Evolutionary conservation across 1,139 yeast genomes (phyloP), one percentile per base, ranked within the genome.

Genomic region (Candida glucosophila): DNA sequence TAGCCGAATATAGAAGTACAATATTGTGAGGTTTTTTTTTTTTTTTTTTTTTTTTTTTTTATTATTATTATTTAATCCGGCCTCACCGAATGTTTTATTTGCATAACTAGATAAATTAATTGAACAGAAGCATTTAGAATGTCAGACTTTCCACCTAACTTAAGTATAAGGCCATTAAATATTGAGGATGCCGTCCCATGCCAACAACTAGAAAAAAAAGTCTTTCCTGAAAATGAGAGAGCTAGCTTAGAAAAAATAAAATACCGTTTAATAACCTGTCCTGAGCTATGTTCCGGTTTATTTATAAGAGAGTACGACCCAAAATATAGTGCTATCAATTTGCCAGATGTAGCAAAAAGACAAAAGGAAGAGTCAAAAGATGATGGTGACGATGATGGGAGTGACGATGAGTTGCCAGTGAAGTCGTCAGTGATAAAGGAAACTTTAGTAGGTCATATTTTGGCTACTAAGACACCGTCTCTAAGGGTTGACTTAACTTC

Each of bases 201-300:
- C 23, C 45, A 58, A 12, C 67, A 49, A 10, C 61, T 86, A 23
- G 97, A 88, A 50, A 47, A 53, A n/a, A 52, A 58, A 28, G 86
- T 92, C 8, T 86, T 85, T 52, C 30, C 82, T 4, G 73, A 67
- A 19, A 47, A 58, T 7, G 88, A 77, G 46, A 70, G 93, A 32
- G 78, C 85, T 28, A 50, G 83, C 5, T 49, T 47, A 14, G 85
- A 76, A 30, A 77, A 71, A 41, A 56, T 82, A 32, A 56, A 58
- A 36, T 88, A 82, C 56, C 67, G 96, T 40, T 62, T 90, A 37
- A 67, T 69, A 3, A 73, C 64, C 3, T 86, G 96, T 49, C 97
- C 97, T 7, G 98, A 90, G 50, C 67, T 90, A 34, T 77, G 92
- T 38, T 74, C 88, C 4, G 97, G 97, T 2, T 64, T 90, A 32